These are phyloP conservation scores for Daldinia childiae DNA, from an alignment of 495 filamentous ascomycete species.

Conservation along the genomic window DNA sequence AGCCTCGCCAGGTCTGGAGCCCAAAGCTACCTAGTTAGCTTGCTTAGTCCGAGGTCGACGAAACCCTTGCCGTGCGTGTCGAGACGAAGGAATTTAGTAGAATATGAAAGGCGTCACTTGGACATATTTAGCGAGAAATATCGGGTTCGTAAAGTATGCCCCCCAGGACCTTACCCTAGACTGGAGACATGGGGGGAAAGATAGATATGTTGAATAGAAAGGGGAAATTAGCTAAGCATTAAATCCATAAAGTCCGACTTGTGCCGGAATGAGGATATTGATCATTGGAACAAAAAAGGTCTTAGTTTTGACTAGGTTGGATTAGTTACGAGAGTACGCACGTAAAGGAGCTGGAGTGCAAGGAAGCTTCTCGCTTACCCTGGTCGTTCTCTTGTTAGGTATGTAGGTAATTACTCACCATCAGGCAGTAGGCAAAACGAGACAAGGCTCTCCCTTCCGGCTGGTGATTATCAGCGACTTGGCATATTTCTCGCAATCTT, in stretches of 20 bases:
- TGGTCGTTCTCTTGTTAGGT: conserved; percentile 1
- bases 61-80: not conserved
- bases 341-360: not conserved
- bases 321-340: conserved; percentile 2
- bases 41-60: not conserved
- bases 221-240: conserved; percentile 11
- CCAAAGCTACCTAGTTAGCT: not conserved
- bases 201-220: not conserved
- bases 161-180: not conserved
- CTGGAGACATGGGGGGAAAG: not conserved
- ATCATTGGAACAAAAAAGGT: conserved; percentile 11
- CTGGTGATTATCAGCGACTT: not conserved
- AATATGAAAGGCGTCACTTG: conserved; percentile 2
- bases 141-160: not conserved
- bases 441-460: conserved; percentile 15
- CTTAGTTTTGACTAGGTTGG: not conserved
- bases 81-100: not conserved
- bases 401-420: conserved; percentile 10
- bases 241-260: conserved; percentile 24
- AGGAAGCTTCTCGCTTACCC: conserved; percentile 22
- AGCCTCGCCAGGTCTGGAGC: conserved; percentile 7
- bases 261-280: conserved; percentile 22
- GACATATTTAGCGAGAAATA: not conserved
- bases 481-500: not conserved
- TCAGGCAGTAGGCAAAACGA: not conserved